Conservation (phyloP, 345 rosid genomes). For the Moringa oleifera region DNA sequence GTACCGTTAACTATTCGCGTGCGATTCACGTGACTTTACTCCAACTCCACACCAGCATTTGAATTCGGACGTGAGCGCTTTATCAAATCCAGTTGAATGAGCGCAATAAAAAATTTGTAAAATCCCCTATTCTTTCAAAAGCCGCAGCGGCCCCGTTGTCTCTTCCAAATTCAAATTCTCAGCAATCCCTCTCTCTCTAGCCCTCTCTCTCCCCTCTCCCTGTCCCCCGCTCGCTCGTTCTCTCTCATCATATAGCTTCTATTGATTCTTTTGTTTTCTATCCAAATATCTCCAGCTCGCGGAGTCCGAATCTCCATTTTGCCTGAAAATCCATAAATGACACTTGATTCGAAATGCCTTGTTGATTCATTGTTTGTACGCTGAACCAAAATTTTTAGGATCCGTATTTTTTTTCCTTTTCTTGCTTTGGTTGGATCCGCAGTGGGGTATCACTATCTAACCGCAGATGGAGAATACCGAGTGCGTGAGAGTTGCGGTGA, state of each 20-base stretch:
- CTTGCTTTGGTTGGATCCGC: not conserved
- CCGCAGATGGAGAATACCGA: conserved; percentile 50
- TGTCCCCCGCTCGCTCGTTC: conserved; percentile 2
- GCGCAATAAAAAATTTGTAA: conserved; percentile 6
- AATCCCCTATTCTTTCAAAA: conserved; percentile 13
- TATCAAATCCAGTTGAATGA: conserved; percentile 22
- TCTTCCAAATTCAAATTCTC: conserved; percentile 21
- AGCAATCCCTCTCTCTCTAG: conserved; percentile 5
- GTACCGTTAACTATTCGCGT: conserved; percentile 16
- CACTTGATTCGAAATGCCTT: conserved; percentile 1
- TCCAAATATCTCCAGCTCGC: conserved; percentile 9
- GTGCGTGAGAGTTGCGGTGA: conserved; percentile 85
- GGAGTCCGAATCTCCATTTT: conserved; percentile 4
- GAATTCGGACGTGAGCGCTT: conserved; percentile 49
- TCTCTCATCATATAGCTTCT: not conserved
- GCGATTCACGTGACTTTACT: conserved; percentile 26
- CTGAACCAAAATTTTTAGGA: conserved; percentile 1
- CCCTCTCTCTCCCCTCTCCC: conserved; percentile 9
- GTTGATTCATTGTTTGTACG: not conserved
- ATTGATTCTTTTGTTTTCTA: conserved; percentile 9
- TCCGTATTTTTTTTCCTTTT: conserved; percentile 10
- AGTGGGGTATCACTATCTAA: not conserved
- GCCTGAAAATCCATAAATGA: conserved; percentile 8
- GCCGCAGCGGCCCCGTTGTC: conserved; percentile 8
- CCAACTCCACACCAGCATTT: conserved; percentile 27